Percentiles rank a stretch among this genome's conserved stretches.
Conservation (phyloP, 306 rosid species). For the Quercus glauca region DNA sequence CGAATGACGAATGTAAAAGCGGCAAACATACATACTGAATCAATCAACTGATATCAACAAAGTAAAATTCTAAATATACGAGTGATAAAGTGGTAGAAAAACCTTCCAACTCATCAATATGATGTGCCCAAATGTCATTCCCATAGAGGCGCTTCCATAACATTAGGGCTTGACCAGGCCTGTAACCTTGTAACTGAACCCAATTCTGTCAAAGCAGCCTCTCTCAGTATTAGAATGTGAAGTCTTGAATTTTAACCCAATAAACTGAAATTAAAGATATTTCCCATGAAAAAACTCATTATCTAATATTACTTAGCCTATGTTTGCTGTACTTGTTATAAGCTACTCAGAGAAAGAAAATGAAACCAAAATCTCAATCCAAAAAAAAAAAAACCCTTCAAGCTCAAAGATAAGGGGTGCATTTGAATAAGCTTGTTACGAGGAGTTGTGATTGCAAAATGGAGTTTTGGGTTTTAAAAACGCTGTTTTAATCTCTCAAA, state of each 20-base stretch:
- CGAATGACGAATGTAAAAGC: neutral
- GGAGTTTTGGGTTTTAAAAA: no score
- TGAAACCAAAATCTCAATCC: neutral
- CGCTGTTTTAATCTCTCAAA: no score
- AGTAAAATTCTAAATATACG: no score
- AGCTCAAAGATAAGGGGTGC: no score
- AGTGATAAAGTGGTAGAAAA: no score
- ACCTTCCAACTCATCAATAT: no score
- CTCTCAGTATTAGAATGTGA: neutral
- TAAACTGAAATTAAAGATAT: neutral
- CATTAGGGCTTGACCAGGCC: constrained; percentile 93
- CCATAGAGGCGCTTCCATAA: constrained; percentile 93
- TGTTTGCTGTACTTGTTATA: neutral
- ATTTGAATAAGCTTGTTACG: no score
- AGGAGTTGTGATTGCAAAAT: no score
- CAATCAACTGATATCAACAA: no score
- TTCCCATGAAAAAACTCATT: neutral
- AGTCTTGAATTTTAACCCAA: constrained; percentile 5
- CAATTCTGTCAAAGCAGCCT: constrained; percentile 51
- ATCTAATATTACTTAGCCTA: neutral
- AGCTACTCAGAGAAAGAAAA: neutral
- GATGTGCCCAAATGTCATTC: constrained; percentile 57
- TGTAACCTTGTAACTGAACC: constrained; percentile 79
- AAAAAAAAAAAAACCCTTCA: neutral
- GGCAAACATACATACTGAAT: neutral